These are phyloP conservation scores for Cladosporium sp. DNA, from an alignment of 2,329 filamentous ascomycete species.

Conservation along the genomic window DNA sequence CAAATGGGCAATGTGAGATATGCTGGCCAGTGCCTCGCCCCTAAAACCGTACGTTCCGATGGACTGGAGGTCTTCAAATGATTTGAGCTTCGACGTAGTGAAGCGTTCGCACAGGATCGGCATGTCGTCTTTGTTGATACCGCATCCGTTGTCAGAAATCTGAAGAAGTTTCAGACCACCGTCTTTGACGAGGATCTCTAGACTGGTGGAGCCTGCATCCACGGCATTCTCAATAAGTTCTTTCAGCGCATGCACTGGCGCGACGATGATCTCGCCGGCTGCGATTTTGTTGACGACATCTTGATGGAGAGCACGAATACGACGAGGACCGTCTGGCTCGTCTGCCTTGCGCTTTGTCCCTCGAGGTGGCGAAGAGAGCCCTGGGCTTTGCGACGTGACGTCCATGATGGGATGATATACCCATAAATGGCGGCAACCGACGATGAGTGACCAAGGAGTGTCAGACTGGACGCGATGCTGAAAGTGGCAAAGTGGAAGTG, in stretches of 20 bases:
- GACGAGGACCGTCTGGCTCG: slow-evolving; percentile 40
- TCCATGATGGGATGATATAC: not conserved
- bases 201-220: slow-evolving; percentile 88
- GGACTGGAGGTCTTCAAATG: slow-evolving; percentile 85
- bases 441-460: not conserved
- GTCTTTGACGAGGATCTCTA: slow-evolving; percentile 92
- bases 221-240: slow-evolving; percentile 97
- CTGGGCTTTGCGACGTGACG: not conserved
- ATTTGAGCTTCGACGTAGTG: slow-evolving; percentile 92
- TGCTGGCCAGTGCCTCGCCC: slow-evolving; percentile 92
- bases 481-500: not conserved
- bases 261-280: slow-evolving; percentile 96
- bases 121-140: slow-evolving; percentile 90
- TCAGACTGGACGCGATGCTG: not conserved
- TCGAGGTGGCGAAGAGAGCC: slow-evolving; percentile 28
- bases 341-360: slow-evolving; percentile 38
- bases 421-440: not conserved
- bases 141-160: slow-evolving; percentile 95
- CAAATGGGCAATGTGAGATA: slow-evolving; percentile 96
- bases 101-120: slow-evolving; percentile 92
- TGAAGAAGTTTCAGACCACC: slow-evolving; percentile 93
- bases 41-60: slow-evolving; percentile 98
- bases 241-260: slow-evolving; percentile 92
- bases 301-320: slow-evolving; percentile 76
- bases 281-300: slow-evolving; percentile 99